phyloP scores from a whole-genome alignment of 179 eudicot species.

The Spinacia oleracea region DNA sequence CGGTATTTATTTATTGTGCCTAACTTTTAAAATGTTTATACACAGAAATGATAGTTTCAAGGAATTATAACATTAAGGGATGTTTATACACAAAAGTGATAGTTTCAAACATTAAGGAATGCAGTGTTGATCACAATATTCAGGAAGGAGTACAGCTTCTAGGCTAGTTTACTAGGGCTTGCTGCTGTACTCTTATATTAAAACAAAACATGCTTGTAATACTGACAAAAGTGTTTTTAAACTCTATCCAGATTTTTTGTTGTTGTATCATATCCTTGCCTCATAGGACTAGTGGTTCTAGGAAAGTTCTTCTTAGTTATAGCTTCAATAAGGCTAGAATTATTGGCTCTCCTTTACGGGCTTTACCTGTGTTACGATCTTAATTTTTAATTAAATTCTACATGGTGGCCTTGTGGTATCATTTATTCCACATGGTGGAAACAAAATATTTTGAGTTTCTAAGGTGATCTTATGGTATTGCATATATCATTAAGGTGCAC shows the following conservation, averaged over 20 bases:
- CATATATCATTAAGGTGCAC: too few species aligned
- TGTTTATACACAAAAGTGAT: too few species aligned
- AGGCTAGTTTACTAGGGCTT: neutral
- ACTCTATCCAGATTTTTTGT: neutral
- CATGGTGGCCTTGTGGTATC: too few species aligned
- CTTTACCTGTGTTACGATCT: neutral
- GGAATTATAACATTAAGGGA: neutral
- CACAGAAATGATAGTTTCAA: neutral
- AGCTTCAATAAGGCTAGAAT: neutral
- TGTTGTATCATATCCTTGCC: neutral
- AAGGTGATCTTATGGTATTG: too few species aligned
- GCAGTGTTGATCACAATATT: too few species aligned
- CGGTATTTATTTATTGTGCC: conserved; percentile 30
- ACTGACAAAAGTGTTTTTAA: neutral
- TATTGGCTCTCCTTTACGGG: neutral
- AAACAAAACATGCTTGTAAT: neutral
- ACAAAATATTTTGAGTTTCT: too few species aligned
- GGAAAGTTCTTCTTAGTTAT: neutral
- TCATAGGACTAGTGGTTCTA: neutral
- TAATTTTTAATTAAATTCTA: too few species aligned
- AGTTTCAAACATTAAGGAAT: neutral
- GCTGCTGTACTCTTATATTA: neutral
- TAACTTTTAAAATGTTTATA: neutral
- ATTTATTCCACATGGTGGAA: too few species aligned
- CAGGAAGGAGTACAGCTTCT: too few species aligned